Conservation (phyloP, 169 alveolate species). For the Plasmodium berghei region DNA sequence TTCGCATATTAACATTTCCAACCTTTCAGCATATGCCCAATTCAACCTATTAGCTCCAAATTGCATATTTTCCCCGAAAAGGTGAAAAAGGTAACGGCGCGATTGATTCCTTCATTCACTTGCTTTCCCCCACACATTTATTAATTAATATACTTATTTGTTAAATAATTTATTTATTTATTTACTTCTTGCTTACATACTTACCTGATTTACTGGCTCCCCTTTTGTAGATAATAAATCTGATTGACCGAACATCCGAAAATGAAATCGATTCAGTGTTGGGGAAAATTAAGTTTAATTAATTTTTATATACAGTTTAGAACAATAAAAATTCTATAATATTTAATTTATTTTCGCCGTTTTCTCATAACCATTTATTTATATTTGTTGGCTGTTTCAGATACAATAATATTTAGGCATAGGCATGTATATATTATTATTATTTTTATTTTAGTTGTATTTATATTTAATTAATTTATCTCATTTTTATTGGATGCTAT, state of each 20-base stretch:
- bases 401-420: neutral
- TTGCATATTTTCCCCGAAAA: constrained; percentile 34
- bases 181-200: too few relatives aligned
- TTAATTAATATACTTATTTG: too few relatives aligned
- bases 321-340: neutral
- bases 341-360: too few relatives aligned
- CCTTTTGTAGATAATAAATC: constrained; percentile 24
- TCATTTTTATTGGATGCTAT: constrained; percentile 1
- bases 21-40: constrained; percentile 59
- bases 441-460: constrained; percentile 7
- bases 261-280: constrained; percentile 61
- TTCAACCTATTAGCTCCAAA: constrained; percentile 33
- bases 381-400: too few relatives aligned
- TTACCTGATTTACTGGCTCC: too few relatives aligned
- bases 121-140: too few relatives aligned
- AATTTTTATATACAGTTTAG: neutral
- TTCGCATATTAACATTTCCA: neutral
- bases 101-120: too few relatives aligned
- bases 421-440: constrained; percentile 1
- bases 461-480: constrained; percentile 12
- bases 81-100: constrained; percentile 54
- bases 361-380: too few relatives aligned
- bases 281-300: constrained; percentile 72
- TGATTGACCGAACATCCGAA: constrained; percentile 64
- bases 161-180: too few relatives aligned